Conservation (phyloP, 2,329 filamentous ascomycete species). For the Pestalotiopsis fici region DNA sequence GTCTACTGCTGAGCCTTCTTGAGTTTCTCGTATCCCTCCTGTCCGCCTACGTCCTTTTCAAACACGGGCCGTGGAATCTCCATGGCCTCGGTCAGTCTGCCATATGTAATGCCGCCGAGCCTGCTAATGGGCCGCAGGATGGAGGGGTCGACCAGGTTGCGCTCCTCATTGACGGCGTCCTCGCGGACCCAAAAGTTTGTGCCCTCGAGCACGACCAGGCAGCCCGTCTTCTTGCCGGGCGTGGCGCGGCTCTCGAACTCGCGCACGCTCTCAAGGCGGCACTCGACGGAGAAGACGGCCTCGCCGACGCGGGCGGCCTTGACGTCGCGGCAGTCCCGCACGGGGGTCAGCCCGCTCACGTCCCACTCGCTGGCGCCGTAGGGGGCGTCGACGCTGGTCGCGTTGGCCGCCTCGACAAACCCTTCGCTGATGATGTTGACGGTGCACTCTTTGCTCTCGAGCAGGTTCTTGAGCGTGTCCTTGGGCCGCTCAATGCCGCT, state of each 20-base stretch:
- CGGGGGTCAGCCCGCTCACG: conserved; percentile 73
- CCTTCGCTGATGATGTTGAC: conserved; percentile 88
- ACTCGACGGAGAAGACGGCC: conserved; percentile 82
- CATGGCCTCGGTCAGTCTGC: conserved; percentile 65
- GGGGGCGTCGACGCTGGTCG: conserved; percentile 76
- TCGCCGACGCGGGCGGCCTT: conserved; percentile 66
- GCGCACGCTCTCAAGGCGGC: conserved; percentile 69
- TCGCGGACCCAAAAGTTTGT: conserved; percentile 86
- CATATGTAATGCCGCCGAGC: conserved; percentile 86
- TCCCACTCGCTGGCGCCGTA: conserved; percentile 79
- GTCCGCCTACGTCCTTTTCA: conserved; percentile 47
- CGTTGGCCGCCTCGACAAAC: conserved; percentile 86
- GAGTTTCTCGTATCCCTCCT: conserved; percentile 59
- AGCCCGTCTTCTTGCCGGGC: conserved; percentile 74
- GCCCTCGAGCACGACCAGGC: conserved; percentile 78
- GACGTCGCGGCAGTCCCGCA: conserved; percentile 63
- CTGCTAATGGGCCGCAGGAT: conserved; percentile 76
- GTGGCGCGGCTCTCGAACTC: conserved; percentile 76
- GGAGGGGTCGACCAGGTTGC: conserved; percentile 72
- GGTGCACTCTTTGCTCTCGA: conserved; percentile 72
- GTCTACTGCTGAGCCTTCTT: conserved; percentile 37
- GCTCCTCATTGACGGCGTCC: conserved; percentile 81
- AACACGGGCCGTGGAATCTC: conserved; percentile 70
- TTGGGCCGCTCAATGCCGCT: conserved; percentile 58
- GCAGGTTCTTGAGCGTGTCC: conserved; percentile 76